Evolutionary conservation across 2,329 filamentous ascomycete species (phyloP).

Genomic region (Sporothrix globosa): DNA sequence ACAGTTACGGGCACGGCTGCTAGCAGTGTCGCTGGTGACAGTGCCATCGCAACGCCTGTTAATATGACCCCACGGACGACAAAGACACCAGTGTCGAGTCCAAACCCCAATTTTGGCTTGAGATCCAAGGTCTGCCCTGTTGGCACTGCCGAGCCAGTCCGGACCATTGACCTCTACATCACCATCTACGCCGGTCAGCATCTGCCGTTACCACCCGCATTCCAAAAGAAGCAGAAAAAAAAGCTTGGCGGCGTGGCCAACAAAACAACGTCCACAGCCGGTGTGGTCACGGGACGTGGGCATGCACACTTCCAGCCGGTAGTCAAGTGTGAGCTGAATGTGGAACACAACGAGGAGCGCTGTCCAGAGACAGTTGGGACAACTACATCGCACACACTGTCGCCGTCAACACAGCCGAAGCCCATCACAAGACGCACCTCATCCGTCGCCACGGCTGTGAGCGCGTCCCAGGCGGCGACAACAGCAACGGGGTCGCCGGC

Average conservation of each 20-base stretch:
- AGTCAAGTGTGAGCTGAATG: constrained; percentile 78
- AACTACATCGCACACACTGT: not conserved
- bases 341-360: constrained; percentile 62
- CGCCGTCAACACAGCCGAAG: not conserved
- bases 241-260: not conserved
- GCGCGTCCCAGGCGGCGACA: not conserved
- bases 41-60: constrained; percentile 32
- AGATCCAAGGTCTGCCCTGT: constrained; percentile 45
- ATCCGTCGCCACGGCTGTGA: constrained; percentile 6
- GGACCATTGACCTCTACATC: constrained; percentile 67
- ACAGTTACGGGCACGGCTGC: constrained; percentile 39
- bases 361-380: constrained; percentile 33
- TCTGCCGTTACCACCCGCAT: constrained; percentile 61
- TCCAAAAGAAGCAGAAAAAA: constrained; percentile 33
- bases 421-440: not conserved
- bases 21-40: constrained; percentile 44
- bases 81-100: constrained; percentile 5
- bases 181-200: constrained; percentile 77
- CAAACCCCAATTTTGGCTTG: not conserved
- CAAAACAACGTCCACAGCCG: constrained; percentile 39
- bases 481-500: not conserved
- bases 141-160: constrained; percentile 52
- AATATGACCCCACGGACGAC: not conserved
- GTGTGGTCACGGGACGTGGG: constrained; percentile 40
- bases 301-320: constrained; percentile 66